Percentiles rank a stretch among this genome's conserved stretches.
Evolutionary conservation across 1,284 basidiomycete genomes (phyloP).

Genomic region (Pseudozyma flocculosa): DNA sequence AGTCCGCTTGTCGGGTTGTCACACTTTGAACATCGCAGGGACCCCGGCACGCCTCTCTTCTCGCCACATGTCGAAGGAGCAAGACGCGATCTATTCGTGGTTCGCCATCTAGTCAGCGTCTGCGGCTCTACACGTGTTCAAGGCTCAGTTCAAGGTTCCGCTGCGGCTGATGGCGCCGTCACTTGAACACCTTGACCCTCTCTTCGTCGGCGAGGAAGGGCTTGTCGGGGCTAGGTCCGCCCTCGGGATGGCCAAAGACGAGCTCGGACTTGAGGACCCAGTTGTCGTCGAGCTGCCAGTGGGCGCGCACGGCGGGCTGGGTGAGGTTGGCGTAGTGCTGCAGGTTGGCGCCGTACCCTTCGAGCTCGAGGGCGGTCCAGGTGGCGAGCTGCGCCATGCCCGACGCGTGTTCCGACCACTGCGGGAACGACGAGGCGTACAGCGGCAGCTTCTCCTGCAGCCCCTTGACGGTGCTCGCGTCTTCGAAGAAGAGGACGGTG

Average conservation of each 20-base stretch:
- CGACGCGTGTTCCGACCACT: conserved; percentile 34
- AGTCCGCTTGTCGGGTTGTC: too few relatives aligned
- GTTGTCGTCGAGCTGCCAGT: conserved; percentile 56
- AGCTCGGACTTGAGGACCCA: conserved; percentile 61
- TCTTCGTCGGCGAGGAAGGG: conserved; percentile 58
- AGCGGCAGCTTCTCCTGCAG: conserved; percentile 58
- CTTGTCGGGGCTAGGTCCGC: conserved; percentile 55
- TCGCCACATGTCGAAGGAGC: too few relatives aligned
- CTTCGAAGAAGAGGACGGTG: conserved; percentile 61
- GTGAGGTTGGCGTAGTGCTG: conserved; percentile 57
- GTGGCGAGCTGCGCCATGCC: conserved; percentile 60
- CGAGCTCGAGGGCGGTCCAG: conserved; percentile 61
- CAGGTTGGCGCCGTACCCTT: conserved; percentile 61
- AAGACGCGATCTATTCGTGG: too few relatives aligned
- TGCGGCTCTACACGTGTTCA: too few relatives aligned
- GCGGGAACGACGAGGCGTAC: conserved; percentile 59
- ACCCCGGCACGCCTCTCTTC: too few relatives aligned
- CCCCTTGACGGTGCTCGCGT: conserved; percentile 30
- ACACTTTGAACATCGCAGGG: too few relatives aligned
- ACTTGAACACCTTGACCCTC: conserved; percentile 51
- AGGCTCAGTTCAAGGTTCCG: not conserved
- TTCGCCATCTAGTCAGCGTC: too few relatives aligned
- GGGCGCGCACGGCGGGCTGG: conserved; percentile 43
- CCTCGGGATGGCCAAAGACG: conserved; percentile 60
- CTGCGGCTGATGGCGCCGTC: not conserved